These are phyloP conservation scores for Termitomyces sp. DNA, from an alignment of 768 basidiomycete species.

Conservation along the genomic window DNA sequence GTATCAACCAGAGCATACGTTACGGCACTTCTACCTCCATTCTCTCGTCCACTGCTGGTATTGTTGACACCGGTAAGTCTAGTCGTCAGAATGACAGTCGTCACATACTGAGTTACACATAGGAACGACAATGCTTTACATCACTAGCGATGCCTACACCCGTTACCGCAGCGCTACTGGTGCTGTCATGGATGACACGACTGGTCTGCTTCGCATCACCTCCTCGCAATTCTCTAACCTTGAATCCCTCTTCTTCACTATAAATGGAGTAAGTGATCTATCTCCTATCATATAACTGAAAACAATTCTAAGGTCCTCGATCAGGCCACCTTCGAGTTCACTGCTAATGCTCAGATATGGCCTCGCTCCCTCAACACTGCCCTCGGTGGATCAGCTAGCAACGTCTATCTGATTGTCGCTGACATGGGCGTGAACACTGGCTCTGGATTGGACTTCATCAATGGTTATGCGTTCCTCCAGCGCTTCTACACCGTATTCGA, in stretches of 20 bases:
- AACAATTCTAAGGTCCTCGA: background rate
- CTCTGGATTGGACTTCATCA: conserved; percentile 48
- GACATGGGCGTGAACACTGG: conserved; percentile 32
- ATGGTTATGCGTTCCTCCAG: conserved; percentile 47
- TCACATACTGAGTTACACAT: background rate
- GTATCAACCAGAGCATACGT: conserved; percentile 49
- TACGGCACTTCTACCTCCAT: conserved; percentile 43
- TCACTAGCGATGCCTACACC: conserved; percentile 41
- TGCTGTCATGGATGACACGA: conserved; percentile 28
- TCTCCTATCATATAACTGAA: background rate
- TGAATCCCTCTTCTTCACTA: conserved; percentile 51
- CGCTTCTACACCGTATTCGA: conserved; percentile 67
- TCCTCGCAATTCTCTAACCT: conserved; percentile 42
- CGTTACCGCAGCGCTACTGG: conserved; percentile 41
- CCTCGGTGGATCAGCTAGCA: conserved; percentile 24
- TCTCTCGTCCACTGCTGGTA: conserved; percentile 42
- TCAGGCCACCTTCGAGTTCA: conserved; percentile 32
- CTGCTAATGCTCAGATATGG: conserved; percentile 32
- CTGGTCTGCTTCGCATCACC: conserved; percentile 50
- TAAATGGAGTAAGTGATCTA: conserved; percentile 35
- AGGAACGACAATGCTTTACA: conserved; percentile 43
- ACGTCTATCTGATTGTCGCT: conserved; percentile 29
- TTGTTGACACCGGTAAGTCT: conserved; percentile 49
- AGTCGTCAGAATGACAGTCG: background rate
- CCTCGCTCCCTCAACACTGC: conserved; percentile 26